Conservation (phyloP, 371 early-diverging fungal species). For the Circinella umbellata region DNA sequence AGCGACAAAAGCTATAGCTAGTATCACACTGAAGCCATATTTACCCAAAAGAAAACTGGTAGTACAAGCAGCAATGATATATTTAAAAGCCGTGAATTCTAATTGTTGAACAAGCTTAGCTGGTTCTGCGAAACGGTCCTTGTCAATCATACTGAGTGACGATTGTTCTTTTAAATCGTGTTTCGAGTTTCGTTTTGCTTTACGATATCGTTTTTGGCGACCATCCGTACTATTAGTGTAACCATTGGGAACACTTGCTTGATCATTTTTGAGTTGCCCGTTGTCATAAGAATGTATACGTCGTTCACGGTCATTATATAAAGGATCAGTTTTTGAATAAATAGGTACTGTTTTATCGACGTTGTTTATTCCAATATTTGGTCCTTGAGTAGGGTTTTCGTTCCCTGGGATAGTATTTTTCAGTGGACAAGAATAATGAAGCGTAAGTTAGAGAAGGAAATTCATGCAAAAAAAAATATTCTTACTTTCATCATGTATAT, state of each 20-base stretch:
- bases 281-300: not conserved
- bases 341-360: not conserved
- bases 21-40: constrained; percentile 22
- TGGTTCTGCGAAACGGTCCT: constrained; percentile 18
- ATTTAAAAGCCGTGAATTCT: constrained; percentile 38
- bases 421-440: no score
- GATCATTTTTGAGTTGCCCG: not conserved
- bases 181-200: not conserved
- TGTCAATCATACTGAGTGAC: not conserved
- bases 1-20: constrained; percentile 21
- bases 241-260: not conserved
- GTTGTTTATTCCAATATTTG: not conserved
- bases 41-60: constrained; percentile 36
- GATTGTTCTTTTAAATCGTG: not conserved
- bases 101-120: constrained; percentile 26
- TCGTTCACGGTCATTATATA: not conserved
- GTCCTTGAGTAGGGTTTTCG: not conserved
- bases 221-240: not conserved
- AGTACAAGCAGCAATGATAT: constrained; percentile 27
- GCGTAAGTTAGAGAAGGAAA: no score
- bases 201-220: not conserved
- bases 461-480: no score
- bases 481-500: not conserved
- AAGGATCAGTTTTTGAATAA: not conserved
- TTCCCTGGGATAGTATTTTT: no score